Evolutionary conservation across 768 basidiomycete genomes (phyloP).

Genomic region (Calocybe indica): DNA sequence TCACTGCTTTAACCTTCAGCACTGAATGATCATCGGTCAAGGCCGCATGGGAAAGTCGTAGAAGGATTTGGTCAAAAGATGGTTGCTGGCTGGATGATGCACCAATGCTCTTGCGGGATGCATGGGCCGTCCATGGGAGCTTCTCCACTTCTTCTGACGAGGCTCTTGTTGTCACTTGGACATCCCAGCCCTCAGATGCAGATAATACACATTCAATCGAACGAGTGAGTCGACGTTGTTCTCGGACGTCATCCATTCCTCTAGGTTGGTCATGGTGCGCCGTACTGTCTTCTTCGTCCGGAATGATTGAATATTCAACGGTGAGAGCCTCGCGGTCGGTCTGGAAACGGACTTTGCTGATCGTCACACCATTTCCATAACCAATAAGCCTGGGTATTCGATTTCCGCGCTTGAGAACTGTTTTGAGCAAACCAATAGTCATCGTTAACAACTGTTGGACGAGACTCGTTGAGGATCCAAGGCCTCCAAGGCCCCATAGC

Average conservation of each 20-base stretch:
- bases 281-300: constrained; percentile 55
- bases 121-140: constrained; percentile 68
- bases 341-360: constrained; percentile 77
- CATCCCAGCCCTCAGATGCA: constrained; percentile 77
- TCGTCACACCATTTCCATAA: constrained; percentile 76
- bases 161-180: constrained; percentile 70
- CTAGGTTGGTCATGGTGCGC: constrained; percentile 25
- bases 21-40: constrained; percentile 71
- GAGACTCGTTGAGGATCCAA: constrained; percentile 44
- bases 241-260: constrained; percentile 65
- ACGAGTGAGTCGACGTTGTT: constrained; percentile 64
- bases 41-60: constrained; percentile 68
- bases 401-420: constrained; percentile 68
- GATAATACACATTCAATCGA: constrained; percentile 81
- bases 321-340: constrained; percentile 77
- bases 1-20: constrained; percentile 70
- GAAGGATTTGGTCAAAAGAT: constrained; percentile 41
- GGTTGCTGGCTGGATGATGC: constrained; percentile 23
- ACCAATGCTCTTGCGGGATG: constrained; percentile 40
- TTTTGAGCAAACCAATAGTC: constrained; percentile 74
- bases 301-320: constrained; percentile 79
- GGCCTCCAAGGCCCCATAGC: constrained; percentile 76
- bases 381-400: constrained; percentile 71
- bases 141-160: constrained; percentile 67
- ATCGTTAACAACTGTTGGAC: constrained; percentile 84